Base-by-base conservation (phyloP, 805 yeast species). In the Sungouiella thailandica region DNA sequence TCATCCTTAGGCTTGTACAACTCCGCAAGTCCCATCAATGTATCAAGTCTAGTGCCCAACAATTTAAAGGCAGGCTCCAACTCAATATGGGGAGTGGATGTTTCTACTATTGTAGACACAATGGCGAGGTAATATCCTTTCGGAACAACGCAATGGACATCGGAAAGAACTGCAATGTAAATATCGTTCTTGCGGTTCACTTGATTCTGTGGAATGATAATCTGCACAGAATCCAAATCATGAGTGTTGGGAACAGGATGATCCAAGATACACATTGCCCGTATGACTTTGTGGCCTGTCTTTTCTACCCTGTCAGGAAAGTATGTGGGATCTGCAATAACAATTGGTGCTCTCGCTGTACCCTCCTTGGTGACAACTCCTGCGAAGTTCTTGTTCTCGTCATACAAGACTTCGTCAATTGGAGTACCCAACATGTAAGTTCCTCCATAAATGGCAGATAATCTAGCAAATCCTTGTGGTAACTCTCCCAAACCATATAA, bases 391-490 rank as follows among this genome's bases (percentile, higher is more conserved):
- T 54, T 55, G 17, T 74, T 77, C 10, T 75, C 81, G 34, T 73
- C 78, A 59, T 80, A 89, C 32, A 84, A 70, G 13, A 89, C 74
- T 63, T 90, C 95, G 41, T 93, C 95, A 43, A 93, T 79, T 30
- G 97, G 96, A 20, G 95, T 90, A 57, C 88, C 96, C 55, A 93
- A 76, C 98, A 93, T 93, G 58, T 88, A 93, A 13, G 97, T 90
- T 53, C 98, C 98, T 44, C 98, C 98, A 55, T 93, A 88, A 46
- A 93, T 90, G 17, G 98, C 98, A 33, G 95, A 81, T 41, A 93
- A 76, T 58, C 98, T 76, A 8, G 97, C 97, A 68, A 93, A 93
- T 7, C 97, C 98, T 65, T 93, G 98, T n/a, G 98, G 98, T 40
- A 93, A 72, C 62, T 93, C 98, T 33, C 98, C 98, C 38, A 93